These are phyloP conservation scores for Venturia oleaginea DNA, from an alignment of 2,329 filamentous ascomycete genomes.

Conservation along the genomic window DNA sequence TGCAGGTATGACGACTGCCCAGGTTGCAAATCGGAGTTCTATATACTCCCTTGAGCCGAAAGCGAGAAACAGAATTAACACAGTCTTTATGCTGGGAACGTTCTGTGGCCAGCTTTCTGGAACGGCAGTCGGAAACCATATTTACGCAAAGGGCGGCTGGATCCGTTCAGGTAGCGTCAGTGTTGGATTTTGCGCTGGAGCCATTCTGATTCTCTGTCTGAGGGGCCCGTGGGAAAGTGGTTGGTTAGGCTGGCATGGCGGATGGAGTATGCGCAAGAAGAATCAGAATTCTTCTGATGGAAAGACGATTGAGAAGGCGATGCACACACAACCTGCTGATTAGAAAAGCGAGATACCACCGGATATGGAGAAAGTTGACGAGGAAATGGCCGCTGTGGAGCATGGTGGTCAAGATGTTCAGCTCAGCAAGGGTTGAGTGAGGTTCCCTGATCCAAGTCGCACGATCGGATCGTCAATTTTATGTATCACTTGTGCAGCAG, in stretches of 20 bases:
- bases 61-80: slow-evolving; percentile 67
- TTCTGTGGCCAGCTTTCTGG: slow-evolving; percentile 71
- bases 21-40: slow-evolving; percentile 62
- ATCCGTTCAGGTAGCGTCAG: slow-evolving; percentile 46
- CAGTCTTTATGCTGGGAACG: slow-evolving; percentile 68
- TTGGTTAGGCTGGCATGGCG: slow-evolving; percentile 54
- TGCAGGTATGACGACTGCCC: slow-evolving; percentile 61
- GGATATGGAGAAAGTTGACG: slow-evolving; percentile 12
- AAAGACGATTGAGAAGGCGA: slow-evolving; percentile 21
- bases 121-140: slow-evolving; percentile 41
- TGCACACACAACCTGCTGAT: background rate
- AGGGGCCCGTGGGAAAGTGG: slow-evolving; percentile 48
- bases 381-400: slow-evolving; percentile 14
- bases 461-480: background rate
- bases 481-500: too few species aligned
- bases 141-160: slow-evolving; percentile 51
- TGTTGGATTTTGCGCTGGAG: slow-evolving; percentile 44
- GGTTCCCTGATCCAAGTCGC: background rate
- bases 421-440: background rate
- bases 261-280: slow-evolving; percentile 42
- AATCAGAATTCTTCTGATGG: slow-evolving; percentile 32
- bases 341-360: background rate
- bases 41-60: slow-evolving; percentile 65
- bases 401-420: background rate
- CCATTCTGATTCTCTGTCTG: slow-evolving; percentile 37